Conservation (phyloP, 2,329 filamentous ascomycete species). For the Fusarium hainanense region DNA sequence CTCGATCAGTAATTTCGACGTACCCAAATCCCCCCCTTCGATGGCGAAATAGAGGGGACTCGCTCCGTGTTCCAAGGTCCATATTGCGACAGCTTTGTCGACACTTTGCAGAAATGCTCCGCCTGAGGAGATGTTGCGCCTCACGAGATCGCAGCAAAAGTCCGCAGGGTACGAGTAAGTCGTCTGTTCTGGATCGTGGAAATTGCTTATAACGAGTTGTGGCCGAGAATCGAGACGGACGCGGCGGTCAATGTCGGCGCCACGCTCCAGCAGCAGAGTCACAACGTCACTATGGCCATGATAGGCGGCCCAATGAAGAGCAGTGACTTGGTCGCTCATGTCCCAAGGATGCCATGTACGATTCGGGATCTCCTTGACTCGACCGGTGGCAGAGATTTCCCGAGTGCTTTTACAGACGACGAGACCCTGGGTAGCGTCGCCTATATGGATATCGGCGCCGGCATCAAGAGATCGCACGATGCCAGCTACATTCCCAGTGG, state of each 20-base stretch:
- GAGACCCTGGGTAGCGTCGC: background rate
- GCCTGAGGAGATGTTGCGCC: fast-evolving
- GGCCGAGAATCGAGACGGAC: background rate
- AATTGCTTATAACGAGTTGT: background rate
- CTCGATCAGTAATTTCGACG: background rate
- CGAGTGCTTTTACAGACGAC: too few relatives aligned
- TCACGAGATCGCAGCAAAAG: background rate
- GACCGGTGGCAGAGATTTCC: too few relatives aligned
- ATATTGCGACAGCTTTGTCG: background rate
- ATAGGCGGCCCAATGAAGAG: slow-evolving; percentile 14
- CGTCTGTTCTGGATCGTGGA: background rate
- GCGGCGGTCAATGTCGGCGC: background rate
- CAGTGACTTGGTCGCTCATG: background rate
- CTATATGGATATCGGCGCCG: background rate
- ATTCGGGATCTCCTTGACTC: background rate
- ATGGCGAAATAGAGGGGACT: slow-evolving; percentile 26
- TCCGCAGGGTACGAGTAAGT: background rate
- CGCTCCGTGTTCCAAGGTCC: slow-evolving; percentile 3
- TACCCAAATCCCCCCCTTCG: background rate
- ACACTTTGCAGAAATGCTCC: background rate
- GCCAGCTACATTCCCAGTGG: background rate
- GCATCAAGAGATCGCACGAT: background rate
- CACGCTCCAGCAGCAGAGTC: background rate
- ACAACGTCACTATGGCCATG: background rate
- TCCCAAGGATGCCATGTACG: background rate